phyloP scores from a whole-genome alignment of 352 stramenopile species.

The Phytophthora colocasiae region DNA sequence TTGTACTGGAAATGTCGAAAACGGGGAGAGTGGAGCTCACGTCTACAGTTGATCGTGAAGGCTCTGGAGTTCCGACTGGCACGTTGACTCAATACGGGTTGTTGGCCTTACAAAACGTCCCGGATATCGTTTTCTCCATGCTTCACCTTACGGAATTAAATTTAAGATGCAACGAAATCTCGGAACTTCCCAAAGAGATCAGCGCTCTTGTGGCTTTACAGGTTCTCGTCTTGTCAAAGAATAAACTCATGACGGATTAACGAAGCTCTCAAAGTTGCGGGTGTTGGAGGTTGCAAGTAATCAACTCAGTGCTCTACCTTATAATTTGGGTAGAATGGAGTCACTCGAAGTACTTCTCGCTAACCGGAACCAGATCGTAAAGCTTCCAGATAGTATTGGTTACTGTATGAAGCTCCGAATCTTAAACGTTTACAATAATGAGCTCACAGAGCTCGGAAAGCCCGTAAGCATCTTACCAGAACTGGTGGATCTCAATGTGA shows the following conservation, averaged over 20 bases:
- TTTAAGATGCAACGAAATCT: conserved; percentile 73
- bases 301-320: conserved; percentile 55
- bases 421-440: conserved; percentile 86
- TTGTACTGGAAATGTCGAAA: conserved; percentile 63
- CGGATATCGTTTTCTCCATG: conserved; percentile 68
- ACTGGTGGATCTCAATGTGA: conserved; percentile 79
- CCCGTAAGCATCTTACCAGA: conserved; percentile 58
- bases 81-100: conserved; percentile 66
- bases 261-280: conserved; percentile 51
- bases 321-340: conserved; percentile 53
- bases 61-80: conserved; percentile 40
- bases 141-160: conserved; percentile 66
- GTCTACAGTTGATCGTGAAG: conserved; percentile 55
- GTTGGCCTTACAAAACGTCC: conserved; percentile 54
- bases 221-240: conserved; percentile 66
- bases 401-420: conserved; percentile 57
- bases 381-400: conserved; percentile 58
- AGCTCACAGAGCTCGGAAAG: conserved; percentile 52
- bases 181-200: conserved; percentile 63
- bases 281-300: conserved; percentile 69
- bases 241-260: conserved; percentile 58
- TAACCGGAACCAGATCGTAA: conserved; percentile 61
- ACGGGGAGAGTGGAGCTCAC: conserved; percentile 68
- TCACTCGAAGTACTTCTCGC: conserved; percentile 62
- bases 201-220: conserved; percentile 49